Evolutionary conservation across 2,329 filamentous ascomycete genomes (phyloP).

Genomic region (Leptographium procerum): DNA sequence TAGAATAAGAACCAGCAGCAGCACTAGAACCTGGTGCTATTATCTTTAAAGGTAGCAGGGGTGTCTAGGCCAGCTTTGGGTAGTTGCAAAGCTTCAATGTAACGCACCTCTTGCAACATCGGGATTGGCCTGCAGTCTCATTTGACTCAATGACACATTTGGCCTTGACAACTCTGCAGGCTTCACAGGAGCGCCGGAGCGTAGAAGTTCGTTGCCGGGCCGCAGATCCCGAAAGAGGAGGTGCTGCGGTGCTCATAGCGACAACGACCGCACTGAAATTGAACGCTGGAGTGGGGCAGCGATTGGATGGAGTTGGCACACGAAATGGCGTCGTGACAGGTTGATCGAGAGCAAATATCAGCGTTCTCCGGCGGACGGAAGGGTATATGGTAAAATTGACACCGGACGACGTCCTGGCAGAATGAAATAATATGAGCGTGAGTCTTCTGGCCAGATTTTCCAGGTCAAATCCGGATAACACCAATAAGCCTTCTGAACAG

Average conservation of each 20-base stretch:
- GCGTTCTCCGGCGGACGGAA: neutral
- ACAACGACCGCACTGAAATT: neutral
- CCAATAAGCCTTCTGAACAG: neutral
- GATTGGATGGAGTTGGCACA: neutral
- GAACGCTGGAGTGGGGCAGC: neutral
- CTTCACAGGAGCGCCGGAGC: conserved; percentile 15
- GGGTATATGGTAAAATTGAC: neutral
- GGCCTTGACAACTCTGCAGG: conserved; percentile 14
- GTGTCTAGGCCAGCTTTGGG: neutral
- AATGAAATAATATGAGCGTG: neutral
- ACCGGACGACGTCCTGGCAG: neutral
- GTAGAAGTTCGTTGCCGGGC: conserved; percentile 9
- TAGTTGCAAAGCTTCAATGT: neutral
- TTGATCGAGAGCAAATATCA: neutral
- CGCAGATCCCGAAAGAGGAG: neutral
- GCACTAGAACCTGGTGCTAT: too few relatives aligned
- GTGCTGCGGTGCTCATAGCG: conserved; percentile 1
- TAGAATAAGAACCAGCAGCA: too few relatives aligned
- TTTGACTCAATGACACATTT: conserved; percentile 10
- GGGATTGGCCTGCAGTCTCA: neutral
- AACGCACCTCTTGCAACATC: conserved; percentile 12
- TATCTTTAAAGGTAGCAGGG: too few relatives aligned
- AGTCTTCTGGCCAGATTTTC: neutral
- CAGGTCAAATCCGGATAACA: neutral
- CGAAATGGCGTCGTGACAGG: neutral